Percentiles rank a stretch among this genome's conserved stretches.
These are phyloP conservation scores for Salinomyces thailandicus DNA, from an alignment of 2,329 filamentous ascomycete species.

Conservation along the genomic window DNA sequence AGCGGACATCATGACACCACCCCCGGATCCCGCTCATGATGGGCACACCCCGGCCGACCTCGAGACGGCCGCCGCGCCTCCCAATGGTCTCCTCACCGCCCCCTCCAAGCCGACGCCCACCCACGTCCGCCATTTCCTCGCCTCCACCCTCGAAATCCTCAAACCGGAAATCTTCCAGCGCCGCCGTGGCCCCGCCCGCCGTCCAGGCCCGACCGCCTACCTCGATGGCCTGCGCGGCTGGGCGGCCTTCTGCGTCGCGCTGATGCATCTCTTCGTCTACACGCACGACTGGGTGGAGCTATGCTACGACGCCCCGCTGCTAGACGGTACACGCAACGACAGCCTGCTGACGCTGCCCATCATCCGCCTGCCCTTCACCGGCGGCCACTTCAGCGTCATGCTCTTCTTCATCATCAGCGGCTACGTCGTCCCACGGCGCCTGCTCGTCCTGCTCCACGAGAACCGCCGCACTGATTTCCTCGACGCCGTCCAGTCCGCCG, in stretches of 20 bases:
- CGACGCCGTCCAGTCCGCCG: constrained; percentile 36
- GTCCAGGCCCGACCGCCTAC: constrained; percentile 38
- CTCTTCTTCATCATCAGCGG: constrained; percentile 44
- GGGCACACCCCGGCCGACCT: too few relatives aligned
- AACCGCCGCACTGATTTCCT: constrained; percentile 28
- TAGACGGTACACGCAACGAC: constrained; percentile 32
- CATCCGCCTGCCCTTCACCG: constrained; percentile 49
- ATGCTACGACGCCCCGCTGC: constrained; percentile 15
- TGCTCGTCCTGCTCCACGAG: constrained; percentile 24
- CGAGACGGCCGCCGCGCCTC: too few relatives aligned
- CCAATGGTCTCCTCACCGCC: too few relatives aligned
- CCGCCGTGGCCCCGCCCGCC: constrained; percentile 1
- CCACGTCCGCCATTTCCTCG: constrained; percentile 1
- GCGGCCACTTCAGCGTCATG: constrained; percentile 49
- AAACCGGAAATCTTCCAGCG: constrained; percentile 6
- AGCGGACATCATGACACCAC: too few relatives aligned
- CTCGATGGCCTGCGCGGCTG: constrained; percentile 57
- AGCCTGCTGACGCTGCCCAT: constrained; percentile 40
- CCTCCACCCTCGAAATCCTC: constrained; percentile 3
- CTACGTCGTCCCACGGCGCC: constrained; percentile 38
- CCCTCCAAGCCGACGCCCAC: too few relatives aligned
- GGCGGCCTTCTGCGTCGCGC: constrained; percentile 54
- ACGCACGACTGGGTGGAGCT: constrained; percentile 41
- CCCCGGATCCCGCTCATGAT: too few relatives aligned
- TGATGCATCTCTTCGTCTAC: constrained; percentile 49